Base-by-base conservation (phyloP, 2,329 filamentous ascomycete species). In the Anisogramma anomala region DNA sequence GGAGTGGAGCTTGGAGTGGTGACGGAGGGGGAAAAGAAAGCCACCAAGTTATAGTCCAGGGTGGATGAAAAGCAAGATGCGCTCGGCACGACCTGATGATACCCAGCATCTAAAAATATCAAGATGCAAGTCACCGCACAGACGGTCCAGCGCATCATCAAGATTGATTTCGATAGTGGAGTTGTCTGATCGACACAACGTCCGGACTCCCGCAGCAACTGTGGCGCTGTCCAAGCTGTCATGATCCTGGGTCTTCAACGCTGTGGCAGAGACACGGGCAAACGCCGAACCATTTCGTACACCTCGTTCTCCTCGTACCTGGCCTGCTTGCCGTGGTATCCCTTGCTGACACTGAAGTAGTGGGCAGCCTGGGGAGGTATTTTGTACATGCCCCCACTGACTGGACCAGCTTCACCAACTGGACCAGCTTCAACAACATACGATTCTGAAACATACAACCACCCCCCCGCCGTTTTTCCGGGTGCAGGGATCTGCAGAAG, bases 1-100 rank as follows among this genome's bases (percentile, higher is more conserved):
- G 57, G 56, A 19, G 50, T 54, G 34, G 54, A 52, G 20, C 52
- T 63, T 26, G 58, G 58, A 18, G 55, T 60, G 26, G 51, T 57
- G 14, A 49, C 60, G 18, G 57, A 62, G 42, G 58, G 46, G 34
- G 38, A 36, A 33, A 38, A 17, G 30, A 43, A 36, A 17, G 17
- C 33, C 23, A 38, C 41, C 10, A 40, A 42, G 30, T 33, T 47
- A 33, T 47, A 41, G 43, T 17, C 30, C 20, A 32, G 30, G 4
- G 20, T 37, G 36, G n/a, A n/a, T n/a, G n/a, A n/a, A n/a, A n/a
- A n/a, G n/a, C n/a, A n/a, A n/a, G n/a, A n/a, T n/a, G n/a, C n/a
- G n/a, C n/a, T n/a, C n/a, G n/a, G n/a, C n/a, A n/a, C n/a, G n/a
- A n/a, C n/a, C n/a, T n/a, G n/a, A n/a, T 18, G 8, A 18, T 4